Evolutionary conservation across 2,329 filamentous ascomycete species (phyloP), one percentile per base, ranked within the genome.

Genomic region (Rhynchosporium graminicola): DNA sequence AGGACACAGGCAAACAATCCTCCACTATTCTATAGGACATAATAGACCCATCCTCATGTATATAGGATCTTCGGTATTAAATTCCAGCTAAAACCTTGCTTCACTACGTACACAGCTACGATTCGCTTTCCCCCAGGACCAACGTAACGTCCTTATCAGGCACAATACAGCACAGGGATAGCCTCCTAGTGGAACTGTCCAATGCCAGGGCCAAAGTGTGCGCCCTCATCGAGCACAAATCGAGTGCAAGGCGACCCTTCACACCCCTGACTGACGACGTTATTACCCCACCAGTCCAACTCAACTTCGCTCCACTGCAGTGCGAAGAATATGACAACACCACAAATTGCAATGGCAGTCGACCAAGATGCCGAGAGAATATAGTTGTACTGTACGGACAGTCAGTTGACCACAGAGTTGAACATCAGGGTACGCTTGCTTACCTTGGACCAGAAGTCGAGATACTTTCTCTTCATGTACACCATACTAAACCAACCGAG

Each of bases 251-350:
- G 73, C 15, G 71, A 67, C 60, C 74, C 76, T 67, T 81, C 79
- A 50, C 57, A 59, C 5, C 57, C 57, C 33, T 40, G 3, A 36
- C 26, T 40, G 42, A 31, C 48, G 15, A 70, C 65, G 29, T 56
- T 56, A 29, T 74, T 74, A 8, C 72, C 73, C 72, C 73, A 75
- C 73, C 73, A 75, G 8, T 77, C 65, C 50, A 82, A 68, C 29
- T 76, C 70, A 3, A 76, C 72, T 4, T 75, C 74, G n/a, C 76
- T 75, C 66, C 77, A 80, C 65, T 82, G 77, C 15, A 83, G 71
- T 13, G 77, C 75, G 67, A 84, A 84, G 76, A 84, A 82, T 65
- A 84, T 82, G 67, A 84, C 73, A 64, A 84, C 78, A 57, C 75
- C 81, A 0, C 80, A 73, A 52, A 84, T 78, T 59, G 81, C 81